These are phyloP conservation scores for Dictyostelium purpureum DNA, from an alignment of 78 protist genomes.

Conservation along the genomic window DNA sequence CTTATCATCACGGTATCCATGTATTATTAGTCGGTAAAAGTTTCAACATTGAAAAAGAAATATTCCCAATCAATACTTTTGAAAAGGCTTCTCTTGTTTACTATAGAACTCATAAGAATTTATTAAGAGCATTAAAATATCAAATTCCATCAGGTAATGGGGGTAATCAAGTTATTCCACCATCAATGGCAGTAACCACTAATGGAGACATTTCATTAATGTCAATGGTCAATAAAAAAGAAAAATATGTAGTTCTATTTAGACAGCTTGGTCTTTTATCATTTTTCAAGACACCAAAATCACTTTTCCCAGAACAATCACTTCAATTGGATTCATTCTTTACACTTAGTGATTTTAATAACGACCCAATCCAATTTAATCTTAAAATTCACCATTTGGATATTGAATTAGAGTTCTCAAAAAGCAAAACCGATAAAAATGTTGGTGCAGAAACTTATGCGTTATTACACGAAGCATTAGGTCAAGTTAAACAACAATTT, in stretches of 20 bases:
- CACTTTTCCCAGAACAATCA: background rate
- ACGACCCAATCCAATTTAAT: background rate
- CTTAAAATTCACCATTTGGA: background rate
- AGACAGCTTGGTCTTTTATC: slow-evolving; percentile 1
- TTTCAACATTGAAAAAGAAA: background rate
- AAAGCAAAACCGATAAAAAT: background rate
- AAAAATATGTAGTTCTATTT: background rate
- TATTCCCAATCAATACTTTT: background rate
- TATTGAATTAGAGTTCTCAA: background rate
- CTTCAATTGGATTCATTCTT: background rate
- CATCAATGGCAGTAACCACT: background rate
- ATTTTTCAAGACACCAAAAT: slow-evolving; percentile 8
- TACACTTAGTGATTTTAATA: background rate
- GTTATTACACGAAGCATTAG: background rate
- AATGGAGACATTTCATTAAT: background rate
- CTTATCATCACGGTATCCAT: slow-evolving; percentile 52
- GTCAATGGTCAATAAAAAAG: slow-evolving; percentile 11
- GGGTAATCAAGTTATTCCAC: background rate
- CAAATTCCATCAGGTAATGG: slow-evolving; percentile 32
- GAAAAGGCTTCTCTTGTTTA: background rate
- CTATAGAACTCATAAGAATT: slow-evolving; percentile 24
- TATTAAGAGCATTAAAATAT: background rate
- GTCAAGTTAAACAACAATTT: background rate
- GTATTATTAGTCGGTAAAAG: slow-evolving; percentile 14
- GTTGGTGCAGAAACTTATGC: background rate